These are phyloP conservation scores for Linaria vulgaris DNA, from an alignment of 257 asterid species.

Conservation along the genomic window DNA sequence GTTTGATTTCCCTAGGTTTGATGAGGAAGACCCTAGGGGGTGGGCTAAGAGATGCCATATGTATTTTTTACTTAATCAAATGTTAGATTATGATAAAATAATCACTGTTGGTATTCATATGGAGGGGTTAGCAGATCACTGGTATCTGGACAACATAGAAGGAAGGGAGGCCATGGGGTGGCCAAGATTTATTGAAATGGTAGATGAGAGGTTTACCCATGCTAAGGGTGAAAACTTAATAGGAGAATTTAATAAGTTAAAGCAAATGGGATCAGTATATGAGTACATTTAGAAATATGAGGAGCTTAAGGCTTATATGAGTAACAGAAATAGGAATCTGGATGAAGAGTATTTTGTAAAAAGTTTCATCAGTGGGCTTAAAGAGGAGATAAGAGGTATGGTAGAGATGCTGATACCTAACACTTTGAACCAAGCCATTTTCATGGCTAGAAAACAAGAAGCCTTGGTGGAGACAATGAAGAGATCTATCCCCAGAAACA, in stretches of 20 bases:
- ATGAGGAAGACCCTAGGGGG: neutral
- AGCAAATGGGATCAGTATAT: too few species aligned
- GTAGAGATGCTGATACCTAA: neutral
- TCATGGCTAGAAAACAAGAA: neutral
- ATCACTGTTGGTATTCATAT: neutral
- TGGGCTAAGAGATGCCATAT: constrained; percentile 3
- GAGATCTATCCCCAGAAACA: too few species aligned
- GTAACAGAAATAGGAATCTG: too few species aligned
- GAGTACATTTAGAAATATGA: too few species aligned
- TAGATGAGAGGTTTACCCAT: neutral
- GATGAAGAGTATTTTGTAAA: too few species aligned
- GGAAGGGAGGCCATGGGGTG: neutral
- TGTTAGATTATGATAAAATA: neutral
- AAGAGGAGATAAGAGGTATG: too few species aligned
- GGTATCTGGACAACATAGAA: neutral
- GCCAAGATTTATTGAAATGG: neutral
- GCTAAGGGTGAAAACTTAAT: neutral
- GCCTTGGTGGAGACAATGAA: neutral
- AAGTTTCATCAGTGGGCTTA: too few species aligned
- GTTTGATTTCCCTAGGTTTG: neutral
- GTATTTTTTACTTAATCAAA: neutral
- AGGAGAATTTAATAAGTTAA: too few species aligned
- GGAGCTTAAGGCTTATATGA: too few species aligned
- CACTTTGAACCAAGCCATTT: neutral
- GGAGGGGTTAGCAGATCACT: neutral